Conservation (phyloP, 1,139 yeast genomes). For the Sugiyamaella novakii region DNA sequence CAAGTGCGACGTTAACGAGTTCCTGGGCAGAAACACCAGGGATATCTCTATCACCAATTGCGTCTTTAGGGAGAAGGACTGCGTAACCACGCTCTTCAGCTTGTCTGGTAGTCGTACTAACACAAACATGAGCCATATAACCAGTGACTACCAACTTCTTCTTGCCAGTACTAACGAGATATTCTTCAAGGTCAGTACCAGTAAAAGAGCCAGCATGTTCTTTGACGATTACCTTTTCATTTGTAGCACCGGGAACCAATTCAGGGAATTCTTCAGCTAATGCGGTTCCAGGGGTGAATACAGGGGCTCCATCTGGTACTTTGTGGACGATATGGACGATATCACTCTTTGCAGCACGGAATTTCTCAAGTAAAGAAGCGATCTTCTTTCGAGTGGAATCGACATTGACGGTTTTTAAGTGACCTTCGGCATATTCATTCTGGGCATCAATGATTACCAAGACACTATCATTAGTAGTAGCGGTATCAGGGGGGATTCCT, state of each 20-base stretch:
- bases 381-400: slow-evolving; percentile 8
- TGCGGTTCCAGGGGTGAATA: slow-evolving; percentile 17
- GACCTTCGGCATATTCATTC: slow-evolving; percentile 19
- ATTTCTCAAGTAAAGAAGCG: slow-evolving; percentile 15
- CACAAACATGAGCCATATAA: slow-evolving; percentile 20
- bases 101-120: slow-evolving; percentile 14
- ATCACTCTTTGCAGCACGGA: slow-evolving; percentile 12
- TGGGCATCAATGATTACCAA: slow-evolving; percentile 19
- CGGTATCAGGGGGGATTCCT: slow-evolving; percentile 12
- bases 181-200: slow-evolving; percentile 14
- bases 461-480: slow-evolving; percentile 8
- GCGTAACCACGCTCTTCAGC: slow-evolving; percentile 14
- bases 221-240: slow-evolving; percentile 14
- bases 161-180: slow-evolving; percentile 9
- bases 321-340: slow-evolving; percentile 17
- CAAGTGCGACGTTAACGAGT: slow-evolving; percentile 6
- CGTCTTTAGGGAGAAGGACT: slow-evolving; percentile 16
- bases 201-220: slow-evolving; percentile 15
- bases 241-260: slow-evolving; percentile 4
- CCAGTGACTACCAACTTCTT: slow-evolving; percentile 16
- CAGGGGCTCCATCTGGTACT: slow-evolving; percentile 17
- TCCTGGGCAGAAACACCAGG: slow-evolving; percentile 16
- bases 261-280: slow-evolving; percentile 18
- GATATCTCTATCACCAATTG: slow-evolving; percentile 16
- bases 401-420: slow-evolving; percentile 10